phyloP scores from a whole-genome alignment of 371 early-diverging fungal species.

The Amoeboaphelidium protococcarum region DNA sequence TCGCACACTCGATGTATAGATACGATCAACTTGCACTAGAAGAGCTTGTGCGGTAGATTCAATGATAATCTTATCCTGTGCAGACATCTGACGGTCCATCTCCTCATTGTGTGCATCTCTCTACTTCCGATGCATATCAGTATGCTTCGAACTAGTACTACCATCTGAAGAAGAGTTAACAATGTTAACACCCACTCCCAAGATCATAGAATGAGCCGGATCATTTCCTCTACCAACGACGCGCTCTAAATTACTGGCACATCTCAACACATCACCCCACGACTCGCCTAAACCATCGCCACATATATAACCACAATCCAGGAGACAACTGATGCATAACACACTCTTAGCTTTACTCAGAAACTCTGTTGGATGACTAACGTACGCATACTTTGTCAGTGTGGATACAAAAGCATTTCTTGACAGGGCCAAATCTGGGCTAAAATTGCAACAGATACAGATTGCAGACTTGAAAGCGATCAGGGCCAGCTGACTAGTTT shows the following conservation, averaged over 20 bases:
- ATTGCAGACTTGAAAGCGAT: slow-evolving; percentile 55
- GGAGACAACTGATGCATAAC: slow-evolving; percentile 49
- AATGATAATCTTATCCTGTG: not conserved
- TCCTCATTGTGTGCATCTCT: not conserved
- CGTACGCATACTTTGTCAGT: slow-evolving; percentile 52
- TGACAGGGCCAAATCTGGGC: slow-evolving; percentile 43
- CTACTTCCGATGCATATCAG: not conserved
- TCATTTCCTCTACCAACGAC: not conserved
- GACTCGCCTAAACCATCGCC: slow-evolving; percentile 53
- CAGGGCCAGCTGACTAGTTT: slow-evolving; percentile 32
- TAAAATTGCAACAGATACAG: slow-evolving; percentile 46
- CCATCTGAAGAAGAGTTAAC: not conserved
- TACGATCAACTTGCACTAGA: slow-evolving; percentile 46
- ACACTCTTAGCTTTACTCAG: slow-evolving; percentile 41
- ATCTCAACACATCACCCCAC: slow-evolving; percentile 69
- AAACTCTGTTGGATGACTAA: slow-evolving; percentile 48
- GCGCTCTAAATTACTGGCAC: slow-evolving; percentile 58
- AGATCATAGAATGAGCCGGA: not conserved
- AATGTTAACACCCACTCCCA: slow-evolving; percentile 1
- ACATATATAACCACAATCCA: slow-evolving; percentile 50
- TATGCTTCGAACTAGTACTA: too few species aligned
- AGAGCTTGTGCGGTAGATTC: slow-evolving; percentile 21
- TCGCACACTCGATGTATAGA: slow-evolving; percentile 35
- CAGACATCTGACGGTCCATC: slow-evolving; percentile 9
- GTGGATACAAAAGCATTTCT: slow-evolving; percentile 68